A percentile compares a stretch with the other conserved stretches of the same genome.
Evolutionary conservation across 331 rosid species (phyloP).

Genomic region (Spiraea crenata): DNA sequence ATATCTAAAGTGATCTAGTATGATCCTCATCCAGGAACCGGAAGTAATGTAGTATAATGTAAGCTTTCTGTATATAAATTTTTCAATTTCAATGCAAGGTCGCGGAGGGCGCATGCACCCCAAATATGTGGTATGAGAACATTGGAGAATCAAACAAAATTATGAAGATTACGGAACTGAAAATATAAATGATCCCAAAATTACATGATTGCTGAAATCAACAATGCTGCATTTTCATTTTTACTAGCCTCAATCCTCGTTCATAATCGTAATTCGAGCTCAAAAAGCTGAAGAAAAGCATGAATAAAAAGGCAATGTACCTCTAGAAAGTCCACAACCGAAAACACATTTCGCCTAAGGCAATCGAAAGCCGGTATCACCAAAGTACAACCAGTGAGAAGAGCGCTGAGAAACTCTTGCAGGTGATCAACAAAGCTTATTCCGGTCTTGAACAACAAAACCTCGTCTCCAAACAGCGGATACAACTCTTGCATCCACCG

Average conservation of each 20-base stretch:
- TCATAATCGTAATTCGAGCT: neutral
- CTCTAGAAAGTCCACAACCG: constrained; percentile 61
- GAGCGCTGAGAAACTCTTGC: constrained; percentile 83
- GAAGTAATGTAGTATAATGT: neutral
- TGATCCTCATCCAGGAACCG: neutral
- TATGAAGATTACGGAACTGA: neutral
- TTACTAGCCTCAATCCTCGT: neutral
- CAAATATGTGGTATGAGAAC: no score
- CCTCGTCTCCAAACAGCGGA: constrained; percentile 59
- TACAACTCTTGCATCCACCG: constrained; percentile 82
- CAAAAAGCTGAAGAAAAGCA: neutral
- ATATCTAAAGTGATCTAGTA: neutral
- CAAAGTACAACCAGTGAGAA: constrained; percentile 61
- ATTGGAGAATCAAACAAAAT: neutral
- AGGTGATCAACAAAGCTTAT: constrained; percentile 86
- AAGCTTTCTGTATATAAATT: no score
- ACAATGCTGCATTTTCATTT: neutral
- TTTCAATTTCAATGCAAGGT: no score
- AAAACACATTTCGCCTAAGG: constrained; percentile 53
- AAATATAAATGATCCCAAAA: neutral
- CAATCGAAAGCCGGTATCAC: constrained; percentile 73
- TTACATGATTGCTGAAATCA: neutral
- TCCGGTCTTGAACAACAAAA: constrained; percentile 76
- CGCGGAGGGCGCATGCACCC: no score
- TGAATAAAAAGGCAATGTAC: constrained; percentile 26